These are phyloP conservation scores for Pezicula neosporulosa DNA, from an alignment of 2,329 filamentous ascomycete species.

Conservation along the genomic window DNA sequence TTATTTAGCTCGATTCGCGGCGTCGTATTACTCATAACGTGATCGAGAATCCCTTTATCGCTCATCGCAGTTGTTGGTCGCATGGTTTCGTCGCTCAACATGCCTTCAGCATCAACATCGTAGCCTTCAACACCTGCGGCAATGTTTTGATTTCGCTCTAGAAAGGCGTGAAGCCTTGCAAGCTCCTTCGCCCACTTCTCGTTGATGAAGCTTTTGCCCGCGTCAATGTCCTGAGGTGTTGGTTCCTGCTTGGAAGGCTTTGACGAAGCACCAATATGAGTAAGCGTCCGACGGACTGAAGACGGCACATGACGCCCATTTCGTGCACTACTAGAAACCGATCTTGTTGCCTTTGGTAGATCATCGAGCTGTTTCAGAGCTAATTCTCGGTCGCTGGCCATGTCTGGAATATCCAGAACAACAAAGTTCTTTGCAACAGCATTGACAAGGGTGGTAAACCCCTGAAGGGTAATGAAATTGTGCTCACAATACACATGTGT, in stretches of 20 bases:
- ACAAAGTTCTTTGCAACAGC: conserved; percentile 63
- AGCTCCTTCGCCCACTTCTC: conserved; percentile 27
- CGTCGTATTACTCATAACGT: conserved; percentile 28
- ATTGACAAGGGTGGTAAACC: conserved; percentile 66
- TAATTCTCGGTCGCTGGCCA: conserved; percentile 57
- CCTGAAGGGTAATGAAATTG: conserved; percentile 69
- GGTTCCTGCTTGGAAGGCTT: conserved; percentile 21
- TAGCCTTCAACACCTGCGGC: conserved; percentile 19
- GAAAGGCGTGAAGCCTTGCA: conserved; percentile 21
- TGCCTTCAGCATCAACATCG: conserved; percentile 8
- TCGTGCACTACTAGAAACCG: neutral
- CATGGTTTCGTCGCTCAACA: conserved; percentile 19
- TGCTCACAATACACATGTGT: conserved; percentile 67
- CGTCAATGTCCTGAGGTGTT: conserved; percentile 28
- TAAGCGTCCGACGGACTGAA: conserved; percentile 25
- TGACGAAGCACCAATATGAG: conserved; percentile 19
- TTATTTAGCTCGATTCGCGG: conserved; percentile 24
- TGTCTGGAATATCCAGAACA: conserved; percentile 57
- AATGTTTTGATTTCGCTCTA: conserved; percentile 27
- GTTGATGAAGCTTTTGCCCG: conserved; percentile 22
- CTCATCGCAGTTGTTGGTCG: conserved; percentile 27
- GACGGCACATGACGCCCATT: conserved; percentile 18
- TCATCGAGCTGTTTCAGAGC: conserved; percentile 50
- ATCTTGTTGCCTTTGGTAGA: conserved; percentile 18
- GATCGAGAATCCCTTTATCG: conserved; percentile 26